Evolutionary conservation across 345 rosid genomes (phyloP).

Genomic region (Dimocarpus longan): DNA sequence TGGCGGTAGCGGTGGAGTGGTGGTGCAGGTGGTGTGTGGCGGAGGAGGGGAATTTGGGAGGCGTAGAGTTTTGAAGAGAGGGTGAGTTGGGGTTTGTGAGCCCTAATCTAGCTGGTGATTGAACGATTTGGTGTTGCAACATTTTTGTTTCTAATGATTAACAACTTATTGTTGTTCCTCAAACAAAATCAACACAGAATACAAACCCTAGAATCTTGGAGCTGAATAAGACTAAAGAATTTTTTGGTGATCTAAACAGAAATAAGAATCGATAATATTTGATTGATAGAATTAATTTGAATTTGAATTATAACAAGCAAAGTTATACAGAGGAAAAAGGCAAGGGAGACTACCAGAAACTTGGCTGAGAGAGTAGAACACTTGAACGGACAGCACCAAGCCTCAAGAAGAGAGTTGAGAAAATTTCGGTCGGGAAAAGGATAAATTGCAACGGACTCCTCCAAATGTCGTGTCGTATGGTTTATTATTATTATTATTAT

Average conservation of each 20-base stretch:
- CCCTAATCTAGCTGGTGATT: conserved; percentile 88
- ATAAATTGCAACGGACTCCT: no score
- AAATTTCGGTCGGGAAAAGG: no score
- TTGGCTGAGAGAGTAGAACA: neutral
- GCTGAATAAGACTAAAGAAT: neutral
- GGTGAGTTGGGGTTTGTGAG: conserved; percentile 79
- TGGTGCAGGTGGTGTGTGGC: conserved; percentile 28
- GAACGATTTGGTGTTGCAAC: conserved; percentile 85
- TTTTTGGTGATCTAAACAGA: neutral
- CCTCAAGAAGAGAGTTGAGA: no score
- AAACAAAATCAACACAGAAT: neutral
- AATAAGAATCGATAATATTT: neutral
- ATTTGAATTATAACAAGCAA: no score
- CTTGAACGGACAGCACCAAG: no score
- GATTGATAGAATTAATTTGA: neutral
- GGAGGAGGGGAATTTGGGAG: conserved; percentile 57
- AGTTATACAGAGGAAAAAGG: neutral
- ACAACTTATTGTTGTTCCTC: no score
- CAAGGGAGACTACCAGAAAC: neutral
- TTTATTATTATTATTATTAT: no score
- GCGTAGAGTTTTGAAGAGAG: conserved; percentile 62
- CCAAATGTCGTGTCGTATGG: no score
- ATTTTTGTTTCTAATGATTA: conserved; percentile 27
- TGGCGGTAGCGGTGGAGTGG: conserved; percentile 40
- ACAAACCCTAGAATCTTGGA: conserved; percentile 2